These are phyloP conservation scores for rapeseed (Brassica napus) DNA, from an alignment of 345 rosid species.

Conservation along the genomic window DNA sequence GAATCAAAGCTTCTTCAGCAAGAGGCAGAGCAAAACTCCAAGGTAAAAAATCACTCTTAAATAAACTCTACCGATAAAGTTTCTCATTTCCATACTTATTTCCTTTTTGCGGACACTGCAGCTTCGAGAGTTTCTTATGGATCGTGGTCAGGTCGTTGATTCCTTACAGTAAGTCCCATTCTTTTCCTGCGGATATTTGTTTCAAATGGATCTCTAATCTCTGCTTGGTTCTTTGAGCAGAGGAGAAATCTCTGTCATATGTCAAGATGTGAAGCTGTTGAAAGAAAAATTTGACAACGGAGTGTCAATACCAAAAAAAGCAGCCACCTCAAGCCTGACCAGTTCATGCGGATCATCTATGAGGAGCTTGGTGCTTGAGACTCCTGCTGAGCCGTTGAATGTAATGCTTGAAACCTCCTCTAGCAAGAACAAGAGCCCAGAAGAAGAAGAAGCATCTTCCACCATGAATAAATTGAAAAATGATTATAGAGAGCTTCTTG, in stretches of 20 bases:
- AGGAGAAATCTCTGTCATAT: slow-evolving; percentile 84
- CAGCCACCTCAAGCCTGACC: slow-evolving; percentile 62
- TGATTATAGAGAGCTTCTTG: slow-evolving; percentile 41
- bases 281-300: slow-evolving; percentile 68
- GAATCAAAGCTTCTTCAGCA: slow-evolving; percentile 66
- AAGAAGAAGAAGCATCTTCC: slow-evolving; percentile 3
- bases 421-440: slow-evolving; percentile 21
- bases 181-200: neutral
- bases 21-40: slow-evolving; percentile 75
- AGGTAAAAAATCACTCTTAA: slow-evolving; percentile 46
- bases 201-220: slow-evolving; percentile 9
- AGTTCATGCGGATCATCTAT: slow-evolving; percentile 60
- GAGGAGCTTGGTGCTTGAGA: slow-evolving; percentile 37
- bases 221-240: slow-evolving; percentile 48
- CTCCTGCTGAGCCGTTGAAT: neutral
- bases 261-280: slow-evolving; percentile 78
- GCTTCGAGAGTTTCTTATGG: slow-evolving; percentile 81
- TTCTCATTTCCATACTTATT: neutral
- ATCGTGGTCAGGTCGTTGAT: slow-evolving; percentile 77
- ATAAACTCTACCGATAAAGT: neutral
- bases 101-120: slow-evolving; percentile 40
- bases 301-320: slow-evolving; percentile 53
- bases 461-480: slow-evolving; percentile 17
- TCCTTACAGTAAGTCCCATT: slow-evolving; percentile 71
- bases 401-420: slow-evolving; percentile 29